Evolutionary conservation across 805 yeast genomes (phyloP), one percentile per base, ranked within the genome.

Genomic region (Groenewaldozyma tartarivorans): DNA sequence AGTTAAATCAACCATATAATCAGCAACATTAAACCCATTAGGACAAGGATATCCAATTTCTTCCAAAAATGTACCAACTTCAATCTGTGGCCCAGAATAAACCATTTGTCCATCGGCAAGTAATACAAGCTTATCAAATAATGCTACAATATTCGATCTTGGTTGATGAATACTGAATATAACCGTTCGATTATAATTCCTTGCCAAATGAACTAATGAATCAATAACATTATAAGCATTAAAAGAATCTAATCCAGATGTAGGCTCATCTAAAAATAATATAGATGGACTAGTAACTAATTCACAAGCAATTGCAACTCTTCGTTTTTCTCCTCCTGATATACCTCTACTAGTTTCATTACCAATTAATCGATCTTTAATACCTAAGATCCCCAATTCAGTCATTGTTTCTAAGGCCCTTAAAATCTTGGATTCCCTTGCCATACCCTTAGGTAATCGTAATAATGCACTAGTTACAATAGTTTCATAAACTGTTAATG

Each of bases 81-180:
- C 74, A 4, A 69, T 63, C 71, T 81, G 80, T n/a, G 75, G 77
- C 15, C 98, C 98, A 0, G 95, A 84, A 56, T 82, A 92, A 2
- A 88, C 80, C 58, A 86, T 65, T 48, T 78, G 77, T 45, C 98
- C 97, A 48, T 81, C 81, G 20, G 95, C 81, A 40, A 92, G 67
- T 38, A 92, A 65, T 1, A 90, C 61, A 37, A 92, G 69, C 52
- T 80, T 79, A 56, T 90, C 96, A 60, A 92, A 92, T 43, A 85
- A 63, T 0, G 95, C 79, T 26, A 92, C 96, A 57, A 92, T 90
- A 55, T 92, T 92, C 43, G 96, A 84, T 55, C 98, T 72, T 7
- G 98, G 98, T 58, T 92, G 98, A 63, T 92, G 98, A 49, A 92
- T 92, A 0, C 98, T 86, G 57, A 92, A 81, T 1, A 92, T 75